Evolutionary conservation across 345 rosid species (phyloP), one percentile per base, ranked within the genome.

Genomic region (Heritiera fomes): DNA sequence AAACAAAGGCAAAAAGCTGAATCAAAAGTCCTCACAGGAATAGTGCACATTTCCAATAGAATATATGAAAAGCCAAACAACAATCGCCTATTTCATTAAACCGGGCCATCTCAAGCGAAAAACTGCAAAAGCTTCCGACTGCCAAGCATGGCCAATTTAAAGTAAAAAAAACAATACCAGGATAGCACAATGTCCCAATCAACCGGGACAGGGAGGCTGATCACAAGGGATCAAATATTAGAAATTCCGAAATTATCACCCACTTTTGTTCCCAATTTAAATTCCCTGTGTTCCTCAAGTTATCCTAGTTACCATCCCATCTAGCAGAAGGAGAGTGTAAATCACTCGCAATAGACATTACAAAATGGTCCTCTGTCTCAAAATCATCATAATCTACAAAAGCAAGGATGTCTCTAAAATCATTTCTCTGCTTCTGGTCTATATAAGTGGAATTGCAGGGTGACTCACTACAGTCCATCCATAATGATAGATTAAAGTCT

Each of bases 21-120:
- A 73, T 49, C 50, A 74, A 18, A 41, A 32, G 47, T 53, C 12
- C 49, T 17, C 2, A 34, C 49, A 34, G 7, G 20, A 14, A 56
- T 40, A 14, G 1, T 0, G 4, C 12, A 53, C 40, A 53, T 38
- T 12, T 18, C 76, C 15, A 20, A 13, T 6, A 23, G 8, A 72
- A 72, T 64, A 64, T 64, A 17, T 12, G 60, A 71, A 53, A 32
- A 53, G n/a, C 62, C 59, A 72, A 53, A 55, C 30, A 72, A 8
- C 30, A 7, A 52, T 30, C 15, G 23, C n/a, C 58, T 32, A 55
- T 11, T 15, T 72, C n/a, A 52, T 32, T 30, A 41, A 58, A 74
- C 28, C 53, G 43, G 49, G 34, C 12, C 41, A 71, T 52, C 13
- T 1, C 43, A 1, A 7, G 11, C 23, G 15, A 61, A 30, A 62